phyloP scores from a whole-genome alignment of 2,329 filamentous ascomycete species.

The Alternaria consortialis region DNA sequence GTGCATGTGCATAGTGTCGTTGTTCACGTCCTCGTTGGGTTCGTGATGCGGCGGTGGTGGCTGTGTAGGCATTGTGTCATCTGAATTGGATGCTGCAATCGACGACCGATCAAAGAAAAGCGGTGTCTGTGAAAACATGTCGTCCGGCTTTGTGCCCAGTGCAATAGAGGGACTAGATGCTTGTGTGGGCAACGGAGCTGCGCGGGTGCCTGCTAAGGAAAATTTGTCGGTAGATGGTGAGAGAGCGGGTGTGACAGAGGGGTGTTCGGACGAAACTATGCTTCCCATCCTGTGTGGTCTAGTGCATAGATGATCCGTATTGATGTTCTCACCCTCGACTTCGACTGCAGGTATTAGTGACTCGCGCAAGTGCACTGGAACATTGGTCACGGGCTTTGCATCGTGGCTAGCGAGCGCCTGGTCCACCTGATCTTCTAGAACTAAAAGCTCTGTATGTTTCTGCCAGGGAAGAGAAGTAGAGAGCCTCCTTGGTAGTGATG shows the following conservation, averaged over 20 bases:
- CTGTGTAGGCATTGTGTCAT: constrained; percentile 12
- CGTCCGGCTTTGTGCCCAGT: not conserved
- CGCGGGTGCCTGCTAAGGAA: not conserved
- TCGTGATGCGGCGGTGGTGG: not conserved
- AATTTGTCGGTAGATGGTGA: constrained; percentile 1
- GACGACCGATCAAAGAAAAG: not conserved
- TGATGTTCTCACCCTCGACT: not conserved
- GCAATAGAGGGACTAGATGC: constrained; percentile 1
- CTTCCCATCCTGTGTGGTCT: constrained; percentile 10
- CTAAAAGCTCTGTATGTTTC: constrained; percentile 11
- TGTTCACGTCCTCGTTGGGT: not conserved
- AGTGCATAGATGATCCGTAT: not conserved
- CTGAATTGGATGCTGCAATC: not conserved
- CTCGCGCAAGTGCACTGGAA: not conserved
- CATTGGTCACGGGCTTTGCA: constrained; percentile 19
- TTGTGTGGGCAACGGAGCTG: constrained; percentile 2
- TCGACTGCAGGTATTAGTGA: constrained; percentile 21
- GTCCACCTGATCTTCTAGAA: constrained; percentile 12
- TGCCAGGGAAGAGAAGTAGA: constrained; percentile 8
- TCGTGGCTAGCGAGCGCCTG: constrained; percentile 3
- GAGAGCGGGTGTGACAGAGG: not conserved
- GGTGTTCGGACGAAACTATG: not conserved
- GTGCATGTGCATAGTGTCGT: not conserved
- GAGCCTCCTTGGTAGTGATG: constrained; percentile 20
- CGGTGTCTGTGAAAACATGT: not conserved